These are phyloP conservation scores for Neurospora sp. DNA, from an alignment of 495 filamentous ascomycete species.

Conservation along the genomic window DNA sequence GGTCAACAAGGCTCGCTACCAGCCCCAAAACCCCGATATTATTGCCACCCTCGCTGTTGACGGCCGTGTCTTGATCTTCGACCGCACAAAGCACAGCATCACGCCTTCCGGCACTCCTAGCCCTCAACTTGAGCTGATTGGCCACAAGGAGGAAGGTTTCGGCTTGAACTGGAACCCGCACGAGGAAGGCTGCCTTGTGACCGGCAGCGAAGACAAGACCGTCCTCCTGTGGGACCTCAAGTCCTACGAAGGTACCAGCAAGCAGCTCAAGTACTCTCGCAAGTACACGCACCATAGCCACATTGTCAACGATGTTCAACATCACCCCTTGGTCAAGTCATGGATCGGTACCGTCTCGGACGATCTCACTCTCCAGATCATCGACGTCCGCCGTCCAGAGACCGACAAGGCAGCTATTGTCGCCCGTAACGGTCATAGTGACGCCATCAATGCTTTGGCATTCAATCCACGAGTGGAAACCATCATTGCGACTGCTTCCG, in stretches of 20 bases:
- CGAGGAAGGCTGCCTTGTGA: constrained; percentile 68
- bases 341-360: constrained; percentile 92
- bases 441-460: constrained; percentile 88
- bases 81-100: constrained; percentile 85
- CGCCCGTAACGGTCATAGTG: constrained; percentile 60
- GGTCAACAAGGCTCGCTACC: constrained; percentile 97
- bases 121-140: constrained; percentile 73
- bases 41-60: constrained; percentile 92
- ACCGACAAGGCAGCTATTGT: constrained; percentile 54
- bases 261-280: constrained; percentile 53
- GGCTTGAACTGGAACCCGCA: constrained; percentile 90
- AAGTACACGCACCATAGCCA: constrained; percentile 83
- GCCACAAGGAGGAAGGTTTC: constrained; percentile 88
- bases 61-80: constrained; percentile 82
- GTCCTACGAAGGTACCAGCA: constrained; percentile 53
- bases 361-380: constrained; percentile 83
- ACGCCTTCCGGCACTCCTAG: constrained; percentile 59
- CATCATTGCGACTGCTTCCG: constrained; percentile 82
- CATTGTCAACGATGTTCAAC: constrained; percentile 93
- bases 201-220: constrained; percentile 83
- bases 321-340: constrained; percentile 71
- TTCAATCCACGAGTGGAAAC: constrained; percentile 87
- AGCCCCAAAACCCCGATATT: constrained; percentile 94
- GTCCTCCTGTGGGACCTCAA: constrained; percentile 87
- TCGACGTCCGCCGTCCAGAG: constrained; percentile 66